Evolutionary conservation across 1,139 yeast genomes (phyloP), one percentile per base, ranked within the genome.

Genomic region (Kluyveromyces sp.): DNA sequence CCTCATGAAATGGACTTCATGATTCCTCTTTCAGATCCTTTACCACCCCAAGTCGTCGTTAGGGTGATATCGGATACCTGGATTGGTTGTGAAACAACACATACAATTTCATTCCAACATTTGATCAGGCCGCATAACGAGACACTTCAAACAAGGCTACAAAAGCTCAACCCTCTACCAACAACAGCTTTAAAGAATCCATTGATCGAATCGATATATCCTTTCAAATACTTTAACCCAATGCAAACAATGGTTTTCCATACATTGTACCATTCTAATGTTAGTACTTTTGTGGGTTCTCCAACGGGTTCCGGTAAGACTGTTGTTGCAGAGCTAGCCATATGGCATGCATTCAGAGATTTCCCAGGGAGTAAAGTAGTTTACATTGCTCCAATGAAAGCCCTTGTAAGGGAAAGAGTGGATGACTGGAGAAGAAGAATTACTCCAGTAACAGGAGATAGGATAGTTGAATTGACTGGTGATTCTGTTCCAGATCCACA

Each of bases 291-390:
- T 65, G 87, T 94, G 39, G 99, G 99, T 10, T 90, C 97, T 0
- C 99, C 99, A 3, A 94, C 98, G 1, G 98, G 98, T 31, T 92
- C 98, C 0, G 99, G 99, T 55, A 94, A 94, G 64, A 94, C 98
- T 0, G 85, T 92, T 38, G 98, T 94, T 28, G 96, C 97, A 0
- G 99, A 94, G 61, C 70, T 94, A 50, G 97, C 97, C 0, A 86
- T 92, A 15, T 94, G 97, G 97, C 92, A 88, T 62, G 97, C 97
- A 0, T 84, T 89, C 61, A 77, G 74, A 44, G 81, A 83, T 42
- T 80, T 74, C 49, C 96, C 96, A 0, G 82, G 81, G 0, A 82
- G 92, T 0, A 90, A 90, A 58, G 75, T 90, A 43, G 96, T 90
- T 7, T 94, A 94, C 63, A 90, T 94, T 68, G 98, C 98, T 0